Evolutionary conservation across 139 green algal genomes (phyloP), one percentile per base, ranked within the genome.

Genomic region (Trebouxia sp.): DNA sequence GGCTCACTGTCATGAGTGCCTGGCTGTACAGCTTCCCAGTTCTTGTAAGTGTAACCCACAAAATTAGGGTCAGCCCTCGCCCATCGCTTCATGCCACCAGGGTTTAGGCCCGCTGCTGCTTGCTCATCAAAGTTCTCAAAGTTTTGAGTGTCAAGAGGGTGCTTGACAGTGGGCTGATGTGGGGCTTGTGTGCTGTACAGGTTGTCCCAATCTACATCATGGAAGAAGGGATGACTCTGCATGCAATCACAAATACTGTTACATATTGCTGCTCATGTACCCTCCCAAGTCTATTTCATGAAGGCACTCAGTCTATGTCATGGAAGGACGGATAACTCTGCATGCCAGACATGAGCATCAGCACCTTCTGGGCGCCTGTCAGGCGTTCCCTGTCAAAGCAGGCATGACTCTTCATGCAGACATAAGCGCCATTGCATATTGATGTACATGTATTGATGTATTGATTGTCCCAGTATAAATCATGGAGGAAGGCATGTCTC

Each of bases 1-100:
- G 30, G 42, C 38, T 28, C 50, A 35, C 75, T 26, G 67, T 70
- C 76, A 81, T 79, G 74, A 32, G 55, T 76, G 22, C 62, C 77
- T 14, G 88, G 82, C 41, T 90, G 83, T 35, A 97, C 90, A 11
- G 94, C 92, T 42, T 98, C 92, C 76, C 89, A 95, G 86, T 94
- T 96, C 88, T 98, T 99, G 90, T 97, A 99, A 14, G 95, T 99
- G 90, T 99, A 99, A 6, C 96, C 95, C 14, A 98, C 92, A 85
- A 98, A 99, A 83, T 98, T 90, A 32, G 93, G 90, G 87, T 99
- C 96, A 53, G 85, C 80, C 28, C 75, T 53, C 38, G 32, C 45
- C 82, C 82, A 81, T 35, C 42, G 65, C 83, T 65, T 82, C 41
- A 43, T 79, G 65, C 70, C 51, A 37, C 65, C 22, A 35, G 50